These are phyloP conservation scores for Exophiala calicioides DNA, from an alignment of 2,329 filamentous ascomycete genomes.

Conservation along the genomic window DNA sequence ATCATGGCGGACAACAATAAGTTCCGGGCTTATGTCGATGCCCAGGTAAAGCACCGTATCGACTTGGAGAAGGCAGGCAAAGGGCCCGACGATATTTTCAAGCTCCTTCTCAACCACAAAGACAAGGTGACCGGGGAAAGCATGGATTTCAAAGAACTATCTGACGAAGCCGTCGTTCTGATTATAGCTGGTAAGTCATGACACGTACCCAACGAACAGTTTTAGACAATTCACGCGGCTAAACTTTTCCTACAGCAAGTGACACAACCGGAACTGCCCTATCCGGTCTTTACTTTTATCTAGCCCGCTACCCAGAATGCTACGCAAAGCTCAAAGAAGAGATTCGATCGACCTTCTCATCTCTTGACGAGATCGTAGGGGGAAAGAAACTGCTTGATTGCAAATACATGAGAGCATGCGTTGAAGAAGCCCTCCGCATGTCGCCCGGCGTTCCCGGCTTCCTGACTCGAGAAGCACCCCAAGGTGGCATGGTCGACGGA, in stretches of 20 bases:
- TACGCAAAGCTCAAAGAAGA: conserved; percentile 36
- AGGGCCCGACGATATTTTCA: conserved; percentile 4
- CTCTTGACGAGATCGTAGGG: conserved; percentile 39
- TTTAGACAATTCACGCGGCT: too few relatives aligned
- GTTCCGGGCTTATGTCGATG: conserved; percentile 4
- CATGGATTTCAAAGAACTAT: conserved; percentile 9
- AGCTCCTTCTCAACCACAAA: conserved; percentile 7
- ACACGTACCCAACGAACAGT: too few relatives aligned
- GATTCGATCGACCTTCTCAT: conserved; percentile 37
- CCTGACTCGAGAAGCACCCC: conserved; percentile 36
- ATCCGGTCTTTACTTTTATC: conserved; percentile 42
- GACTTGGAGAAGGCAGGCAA: conserved; percentile 2
- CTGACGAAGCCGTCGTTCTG: conserved; percentile 8
- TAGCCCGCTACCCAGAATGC: conserved; percentile 36
- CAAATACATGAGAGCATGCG: conserved; percentile 44
- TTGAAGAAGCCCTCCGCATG: conserved; percentile 46
- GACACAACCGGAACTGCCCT: conserved; percentile 33
- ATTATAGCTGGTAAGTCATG: conserved; percentile 10
- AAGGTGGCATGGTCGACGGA: conserved; percentile 37
- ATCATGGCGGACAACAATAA: conserved; percentile 5
- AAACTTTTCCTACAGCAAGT: too few relatives aligned
- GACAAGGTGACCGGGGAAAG: conserved; percentile 2
- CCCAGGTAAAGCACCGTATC: conserved; percentile 1
- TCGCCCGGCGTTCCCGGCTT: conserved; percentile 34
- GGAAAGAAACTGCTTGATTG: conserved; percentile 18